Percentiles rank a stretch among this genome's conserved stretches.
These are phyloP conservation scores for Cystoderma amianthinum DNA, from an alignment of 768 basidiomycete genomes.

Conservation along the genomic window DNA sequence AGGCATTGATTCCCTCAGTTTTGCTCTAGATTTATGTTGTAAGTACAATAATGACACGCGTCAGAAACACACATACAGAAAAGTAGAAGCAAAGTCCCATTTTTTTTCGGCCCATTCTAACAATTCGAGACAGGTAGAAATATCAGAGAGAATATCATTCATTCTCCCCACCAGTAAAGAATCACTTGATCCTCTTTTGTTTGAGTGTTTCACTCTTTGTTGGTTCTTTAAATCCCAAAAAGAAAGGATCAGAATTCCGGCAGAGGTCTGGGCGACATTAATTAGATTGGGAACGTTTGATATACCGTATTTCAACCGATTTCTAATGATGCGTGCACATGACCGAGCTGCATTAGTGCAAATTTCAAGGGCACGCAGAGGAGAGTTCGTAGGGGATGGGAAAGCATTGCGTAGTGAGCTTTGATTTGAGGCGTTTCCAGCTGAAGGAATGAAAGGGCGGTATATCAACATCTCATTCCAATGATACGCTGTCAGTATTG, in stretches of 20 bases:
- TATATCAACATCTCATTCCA: slow-evolving; percentile 60
- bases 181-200: too few species aligned
- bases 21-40: not conserved
- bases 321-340: slow-evolving; percentile 52
- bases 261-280: slow-evolving; percentile 39
- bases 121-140: slow-evolving; percentile 32
- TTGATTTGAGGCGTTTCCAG: slow-evolving; percentile 13
- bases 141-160: slow-evolving; percentile 27
- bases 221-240: slow-evolving; percentile 53
- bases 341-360: slow-evolving; percentile 58
- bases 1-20: not conserved
- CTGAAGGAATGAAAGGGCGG: slow-evolving; percentile 52
- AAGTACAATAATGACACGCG: not conserved
- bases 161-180: slow-evolving; percentile 22
- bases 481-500: slow-evolving; percentile 54
- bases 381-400: slow-evolving; percentile 15
- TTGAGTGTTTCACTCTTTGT: slow-evolving; percentile 28
- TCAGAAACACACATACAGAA: slow-evolving; percentile 23
- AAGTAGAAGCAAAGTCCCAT: slow-evolving; percentile 23
- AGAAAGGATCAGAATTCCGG: slow-evolving; percentile 45
- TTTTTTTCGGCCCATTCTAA: slow-evolving; percentile 27
- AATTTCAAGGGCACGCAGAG: slow-evolving; percentile 28
- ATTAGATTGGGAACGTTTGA: slow-evolving; percentile 36
- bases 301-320: slow-evolving; percentile 36
- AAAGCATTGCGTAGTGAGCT: slow-evolving; percentile 16